A percentile compares a stretch with the other conserved stretches of the same genome.
Conservation (phyloP, 208 protist genomes). For the Vickermania spadyakhi region DNA sequence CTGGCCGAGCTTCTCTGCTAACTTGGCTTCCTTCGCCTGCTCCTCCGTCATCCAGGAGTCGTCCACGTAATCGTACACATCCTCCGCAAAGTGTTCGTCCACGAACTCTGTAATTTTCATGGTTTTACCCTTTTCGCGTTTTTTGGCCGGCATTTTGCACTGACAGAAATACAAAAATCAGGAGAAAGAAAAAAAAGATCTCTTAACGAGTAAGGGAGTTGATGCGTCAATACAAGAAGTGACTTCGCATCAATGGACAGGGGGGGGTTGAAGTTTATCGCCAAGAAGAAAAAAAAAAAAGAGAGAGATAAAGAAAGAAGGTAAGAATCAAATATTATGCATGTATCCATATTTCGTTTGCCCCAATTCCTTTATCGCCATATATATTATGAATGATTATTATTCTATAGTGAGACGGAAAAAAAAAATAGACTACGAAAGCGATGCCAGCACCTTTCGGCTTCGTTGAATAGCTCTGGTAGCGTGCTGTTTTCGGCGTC, state of each 20-base stretch:
- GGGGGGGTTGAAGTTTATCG: not conserved
- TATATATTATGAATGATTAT: no score
- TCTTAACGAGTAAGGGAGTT: constrained; percentile 3
- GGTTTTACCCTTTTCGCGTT: constrained; percentile 67
- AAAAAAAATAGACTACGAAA: no score
- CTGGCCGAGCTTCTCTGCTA: constrained; percentile 49
- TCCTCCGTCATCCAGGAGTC: constrained; percentile 49
- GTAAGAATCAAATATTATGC: not conserved
- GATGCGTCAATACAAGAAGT: not conserved
- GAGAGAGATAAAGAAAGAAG: not conserved
- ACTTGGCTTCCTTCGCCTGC: constrained; percentile 31
- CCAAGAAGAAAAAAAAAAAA: constrained; percentile 1
- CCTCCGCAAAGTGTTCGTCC: constrained; percentile 66
- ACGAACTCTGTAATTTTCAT: constrained; percentile 74
- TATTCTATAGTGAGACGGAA: no score
- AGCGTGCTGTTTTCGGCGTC: not conserved
- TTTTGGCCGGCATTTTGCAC: constrained; percentile 54
- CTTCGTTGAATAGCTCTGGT: not conserved
- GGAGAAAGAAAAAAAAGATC: constrained; percentile 2
- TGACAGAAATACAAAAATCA: constrained; percentile 5
- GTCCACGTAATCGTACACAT: constrained; percentile 68
- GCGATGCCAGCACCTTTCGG: no score
- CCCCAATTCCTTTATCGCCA: no score
- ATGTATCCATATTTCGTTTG: no score
- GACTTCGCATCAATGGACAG: not conserved